Percentiles rank a stretch among this genome's conserved stretches.
These are phyloP conservation scores for Davidsoniella australis DNA, from an alignment of 2,329 filamentous ascomycete genomes.

Conservation along the genomic window DNA sequence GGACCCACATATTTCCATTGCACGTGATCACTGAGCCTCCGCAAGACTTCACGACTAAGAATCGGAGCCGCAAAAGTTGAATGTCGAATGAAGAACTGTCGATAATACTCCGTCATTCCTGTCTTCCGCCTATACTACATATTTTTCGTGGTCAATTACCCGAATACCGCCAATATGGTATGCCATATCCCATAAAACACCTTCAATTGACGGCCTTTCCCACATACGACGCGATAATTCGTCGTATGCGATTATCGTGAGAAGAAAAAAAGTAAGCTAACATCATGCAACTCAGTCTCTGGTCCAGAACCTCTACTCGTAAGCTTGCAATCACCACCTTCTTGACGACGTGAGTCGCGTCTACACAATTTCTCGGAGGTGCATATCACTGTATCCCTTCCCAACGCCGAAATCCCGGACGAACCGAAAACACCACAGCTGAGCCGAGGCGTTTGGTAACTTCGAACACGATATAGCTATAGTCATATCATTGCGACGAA, in stretches of 20 bases:
- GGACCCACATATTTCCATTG: neutral
- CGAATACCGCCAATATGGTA: too few species aligned
- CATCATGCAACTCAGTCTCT: constrained; percentile 19
- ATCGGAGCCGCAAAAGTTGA: neutral
- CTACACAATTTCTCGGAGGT: neutral
- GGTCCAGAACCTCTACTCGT: constrained; percentile 41
- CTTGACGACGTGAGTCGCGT: neutral
- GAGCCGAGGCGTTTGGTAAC: neutral
- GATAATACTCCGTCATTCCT: too few species aligned
- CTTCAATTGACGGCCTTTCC: too few species aligned
- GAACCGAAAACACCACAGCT: neutral
- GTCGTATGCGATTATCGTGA: too few species aligned
- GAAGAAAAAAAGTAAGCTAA: neutral
- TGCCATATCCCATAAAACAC: too few species aligned
- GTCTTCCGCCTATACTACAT: too few species aligned
- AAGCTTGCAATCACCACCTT: constrained; percentile 20
- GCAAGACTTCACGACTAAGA: too few species aligned
- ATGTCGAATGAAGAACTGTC: neutral
- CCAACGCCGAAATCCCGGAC: neutral
- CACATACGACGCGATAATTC: too few species aligned
- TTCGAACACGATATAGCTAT: neutral
- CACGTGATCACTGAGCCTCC: neutral
- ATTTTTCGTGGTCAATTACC: too few species aligned
- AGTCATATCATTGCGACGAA: too few species aligned
- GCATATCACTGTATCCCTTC: neutral